Evolutionary conservation across 495 filamentous ascomycete genomes (phyloP), one percentile per base, ranked within the genome.

Genomic region (Penicillium cosmopolitanum): DNA sequence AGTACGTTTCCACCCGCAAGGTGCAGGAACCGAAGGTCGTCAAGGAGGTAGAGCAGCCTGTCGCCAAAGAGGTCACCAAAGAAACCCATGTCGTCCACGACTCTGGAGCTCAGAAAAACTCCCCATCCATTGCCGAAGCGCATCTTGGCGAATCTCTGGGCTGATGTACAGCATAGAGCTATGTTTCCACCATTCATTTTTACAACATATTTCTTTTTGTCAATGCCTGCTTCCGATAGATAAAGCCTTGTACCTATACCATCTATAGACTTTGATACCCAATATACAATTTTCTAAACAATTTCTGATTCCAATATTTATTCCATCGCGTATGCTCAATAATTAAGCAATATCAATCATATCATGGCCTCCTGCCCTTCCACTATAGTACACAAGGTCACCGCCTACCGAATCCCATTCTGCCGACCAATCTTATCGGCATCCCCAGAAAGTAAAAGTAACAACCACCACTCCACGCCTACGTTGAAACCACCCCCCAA

Each of bases 71-170:
- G 53, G 46, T 56, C 16, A 48, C 59, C 3, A 66, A 65, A 8
- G 70, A 76, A 61, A 61, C 64, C 38, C 65, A 50, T 3, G 47
- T 60, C n/a, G 50, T 64, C 19, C 64, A 67, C 19, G 68, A 72
- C 7, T 36, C 53, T 7, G 65, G 56, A 7, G 25, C 42, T 4
- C 61, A 58, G 38, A 36, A 60, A 2, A 50, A 54, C 28, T 28
- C 12, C 19, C 44, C 33, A 16, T 33, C 36, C 38, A 53, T 68
- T 18, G 47, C 70, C 6, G 69, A 69, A 33, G 56, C 60, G n/a
- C 69, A 74, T 50, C 65, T 76, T 5, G 70, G 72, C 25, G 76
- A 79, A 60, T 68, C 74, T 13, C 60, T 80, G 21, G 76, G 78
- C 52, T 80, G 57, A 75, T 25, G 36, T 25, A 23, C 46, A 48